Evolutionary conservation across 1,139 yeast species (phyloP).

Genomic region (Scheffersomyces lignicola): DNA sequence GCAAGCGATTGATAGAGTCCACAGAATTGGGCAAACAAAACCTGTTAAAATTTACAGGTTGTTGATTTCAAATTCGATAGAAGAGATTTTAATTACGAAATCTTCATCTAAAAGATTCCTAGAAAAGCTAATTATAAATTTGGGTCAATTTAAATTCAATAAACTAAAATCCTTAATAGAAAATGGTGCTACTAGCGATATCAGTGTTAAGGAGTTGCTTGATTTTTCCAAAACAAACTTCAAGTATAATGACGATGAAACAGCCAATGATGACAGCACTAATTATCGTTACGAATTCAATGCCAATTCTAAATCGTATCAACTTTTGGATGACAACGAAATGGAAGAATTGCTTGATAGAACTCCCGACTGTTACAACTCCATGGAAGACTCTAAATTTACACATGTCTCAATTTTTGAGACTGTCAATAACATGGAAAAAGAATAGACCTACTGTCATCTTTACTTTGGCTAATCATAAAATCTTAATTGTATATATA

Average conservation of each 20-base stretch:
- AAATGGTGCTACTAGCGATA: conserved; percentile 11
- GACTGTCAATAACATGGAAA: conserved; percentile 44
- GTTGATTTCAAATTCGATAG: conserved; percentile 75
- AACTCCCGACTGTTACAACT: conserved; percentile 42
- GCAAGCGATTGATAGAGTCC: conserved; percentile 95
- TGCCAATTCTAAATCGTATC: not conserved
- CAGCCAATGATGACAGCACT: conserved; percentile 10
- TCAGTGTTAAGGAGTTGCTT: conserved; percentile 29
- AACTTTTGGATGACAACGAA: conserved; percentile 36
- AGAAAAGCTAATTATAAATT: conserved; percentile 79
- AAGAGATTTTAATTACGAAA: conserved; percentile 72
- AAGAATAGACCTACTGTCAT: conserved; percentile 8
- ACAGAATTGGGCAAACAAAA: conserved; percentile 83
- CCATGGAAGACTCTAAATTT: conserved; percentile 22
- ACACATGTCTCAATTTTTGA: conserved; percentile 54
- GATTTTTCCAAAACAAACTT: conserved; percentile 28
- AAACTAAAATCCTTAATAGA: conserved; percentile 23
- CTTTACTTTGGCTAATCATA: not conserved
- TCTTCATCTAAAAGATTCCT: conserved; percentile 78
- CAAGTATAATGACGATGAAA: conserved; percentile 9
- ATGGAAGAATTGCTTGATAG: conserved; percentile 57
- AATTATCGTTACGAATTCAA: not conserved
- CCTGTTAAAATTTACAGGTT: conserved; percentile 83
- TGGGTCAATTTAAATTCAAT: conserved; percentile 71
- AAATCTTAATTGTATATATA: not conserved